Evolutionary conservation across 176 grass and related monocot species (phyloP).

Genomic region (Lolium rigidum): DNA sequence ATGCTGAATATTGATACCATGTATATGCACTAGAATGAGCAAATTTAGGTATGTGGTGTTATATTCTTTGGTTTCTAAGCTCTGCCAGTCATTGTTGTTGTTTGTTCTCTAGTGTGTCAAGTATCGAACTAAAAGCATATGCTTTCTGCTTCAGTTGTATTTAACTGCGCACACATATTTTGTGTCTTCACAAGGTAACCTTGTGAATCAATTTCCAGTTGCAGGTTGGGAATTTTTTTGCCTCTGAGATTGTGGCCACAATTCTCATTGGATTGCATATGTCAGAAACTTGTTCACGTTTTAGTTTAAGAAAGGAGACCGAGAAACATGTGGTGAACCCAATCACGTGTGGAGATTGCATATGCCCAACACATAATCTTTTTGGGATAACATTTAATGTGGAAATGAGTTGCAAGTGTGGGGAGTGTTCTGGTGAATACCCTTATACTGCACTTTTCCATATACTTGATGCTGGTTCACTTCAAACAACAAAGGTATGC

Average conservation of each 20-base stretch:
- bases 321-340: neutral
- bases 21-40: neutral
- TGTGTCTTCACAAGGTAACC: neutral
- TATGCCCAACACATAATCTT: constrained; percentile 19
- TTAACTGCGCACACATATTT: neutral
- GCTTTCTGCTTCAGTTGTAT: constrained; percentile 5
- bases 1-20: neutral
- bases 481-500: constrained; percentile 34
- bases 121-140: neutral
- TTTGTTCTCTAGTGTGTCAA: neutral
- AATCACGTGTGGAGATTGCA: neutral
- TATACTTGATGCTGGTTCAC: neutral
- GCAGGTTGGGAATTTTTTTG: neutral
- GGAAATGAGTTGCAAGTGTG: constrained; percentile 2
- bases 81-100: neutral
- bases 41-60: neutral
- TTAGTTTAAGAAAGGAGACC: neutral
- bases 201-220: neutral
- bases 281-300: constrained; percentile 1
- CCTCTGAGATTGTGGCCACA: neutral
- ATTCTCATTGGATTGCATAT: constrained; percentile 21
- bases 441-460: constrained; percentile 11
- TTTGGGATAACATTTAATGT: constrained; percentile 13
- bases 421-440: neutral
- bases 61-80: neutral